Conservation (phyloP, 1,284 basidiomycete genomes). For the Fomes fomentarius region DNA sequence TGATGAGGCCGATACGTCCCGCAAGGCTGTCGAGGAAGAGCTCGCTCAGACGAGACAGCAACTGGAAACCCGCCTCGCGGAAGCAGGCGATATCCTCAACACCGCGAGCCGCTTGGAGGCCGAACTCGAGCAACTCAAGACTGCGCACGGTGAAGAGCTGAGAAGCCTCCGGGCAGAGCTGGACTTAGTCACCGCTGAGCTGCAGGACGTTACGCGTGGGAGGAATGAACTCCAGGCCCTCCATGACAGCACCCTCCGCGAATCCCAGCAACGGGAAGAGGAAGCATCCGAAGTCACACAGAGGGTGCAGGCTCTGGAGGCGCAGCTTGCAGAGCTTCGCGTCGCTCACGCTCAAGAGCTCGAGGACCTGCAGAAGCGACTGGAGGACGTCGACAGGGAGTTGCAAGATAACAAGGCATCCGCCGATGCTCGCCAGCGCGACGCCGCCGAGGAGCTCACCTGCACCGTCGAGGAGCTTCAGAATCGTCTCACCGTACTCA, state of each 20-base stretch:
- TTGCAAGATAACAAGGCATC: slow-evolving; percentile 26
- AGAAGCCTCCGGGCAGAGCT: slow-evolving; percentile 14
- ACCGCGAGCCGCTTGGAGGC: slow-evolving; percentile 19
- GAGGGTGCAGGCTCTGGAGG: slow-evolving; percentile 22
- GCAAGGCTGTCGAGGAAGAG: slow-evolving; percentile 25
- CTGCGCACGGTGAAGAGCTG: slow-evolving; percentile 18
- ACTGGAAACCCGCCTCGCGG: slow-evolving; percentile 28
- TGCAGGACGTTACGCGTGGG: slow-evolving; percentile 4
- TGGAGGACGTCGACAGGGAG: slow-evolving; percentile 27
- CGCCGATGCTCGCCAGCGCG: slow-evolving; percentile 31
- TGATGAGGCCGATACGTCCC: slow-evolving; percentile 27
- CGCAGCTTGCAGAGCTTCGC: slow-evolving; percentile 25
- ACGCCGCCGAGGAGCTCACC: slow-evolving; percentile 34
- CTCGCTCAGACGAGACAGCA: slow-evolving; percentile 24
- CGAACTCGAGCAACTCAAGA: slow-evolving; percentile 25
- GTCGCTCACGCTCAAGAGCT: slow-evolving; percentile 31
- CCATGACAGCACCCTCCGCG: slow-evolving; percentile 22
- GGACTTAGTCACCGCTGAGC: slow-evolving; percentile 8
- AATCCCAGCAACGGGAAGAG: slow-evolving; percentile 31
- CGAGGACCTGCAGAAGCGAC: slow-evolving; percentile 30
- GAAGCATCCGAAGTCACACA: slow-evolving; percentile 18
- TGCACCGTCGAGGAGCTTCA: slow-evolving; percentile 33
- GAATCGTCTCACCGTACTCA: slow-evolving; percentile 23
- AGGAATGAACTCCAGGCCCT: slow-evolving; percentile 28
- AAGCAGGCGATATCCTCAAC: slow-evolving; percentile 27